phyloP scores from a whole-genome alignment of 306 rosid species.

The Acacia acuminata region DNA sequence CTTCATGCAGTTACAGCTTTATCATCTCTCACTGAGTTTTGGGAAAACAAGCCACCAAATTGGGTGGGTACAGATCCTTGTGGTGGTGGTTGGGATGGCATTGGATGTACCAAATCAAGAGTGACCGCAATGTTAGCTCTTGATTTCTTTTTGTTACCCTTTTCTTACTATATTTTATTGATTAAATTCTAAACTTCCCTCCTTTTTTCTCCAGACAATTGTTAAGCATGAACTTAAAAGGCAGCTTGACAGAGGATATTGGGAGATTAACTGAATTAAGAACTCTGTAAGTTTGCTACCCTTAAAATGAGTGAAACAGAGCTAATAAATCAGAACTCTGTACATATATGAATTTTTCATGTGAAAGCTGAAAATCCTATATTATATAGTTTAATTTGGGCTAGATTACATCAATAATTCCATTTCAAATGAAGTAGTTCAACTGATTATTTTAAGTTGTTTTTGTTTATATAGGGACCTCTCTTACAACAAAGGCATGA shows the following conservation, averaged over 20 bases:
- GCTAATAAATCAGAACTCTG: background rate
- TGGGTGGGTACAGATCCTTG: conserved; percentile 54
- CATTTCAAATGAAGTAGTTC: background rate
- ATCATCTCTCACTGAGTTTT: conserved; percentile 30
- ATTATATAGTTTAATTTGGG: background rate
- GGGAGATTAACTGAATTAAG: conserved; percentile 46
- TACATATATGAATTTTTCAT: background rate
- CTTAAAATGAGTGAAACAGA: background rate
- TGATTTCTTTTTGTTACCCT: background rate
- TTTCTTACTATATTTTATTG: background rate
- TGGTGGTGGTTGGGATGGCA: conserved; percentile 44
- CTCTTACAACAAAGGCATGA: conserved; percentile 51
- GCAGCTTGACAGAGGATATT: conserved; percentile 50
- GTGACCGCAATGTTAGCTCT: conserved; percentile 40
- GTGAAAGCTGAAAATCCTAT: no score
- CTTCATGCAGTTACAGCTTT: conserved; percentile 37
- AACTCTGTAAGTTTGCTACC: conserved; percentile 47
- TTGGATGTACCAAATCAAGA: conserved; percentile 40
- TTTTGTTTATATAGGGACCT: conserved; percentile 53
- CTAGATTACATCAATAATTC: background rate
- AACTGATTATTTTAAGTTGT: background rate
- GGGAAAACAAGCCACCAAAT: conserved; percentile 42
- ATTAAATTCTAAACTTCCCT: conserved; percentile 4
- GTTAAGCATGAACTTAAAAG: conserved; percentile 36
- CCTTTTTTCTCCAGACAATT: conserved; percentile 41